These are phyloP conservation scores for Pythium phragmiticola DNA, from an alignment of 352 stramenopile species.

Conservation along the genomic window DNA sequence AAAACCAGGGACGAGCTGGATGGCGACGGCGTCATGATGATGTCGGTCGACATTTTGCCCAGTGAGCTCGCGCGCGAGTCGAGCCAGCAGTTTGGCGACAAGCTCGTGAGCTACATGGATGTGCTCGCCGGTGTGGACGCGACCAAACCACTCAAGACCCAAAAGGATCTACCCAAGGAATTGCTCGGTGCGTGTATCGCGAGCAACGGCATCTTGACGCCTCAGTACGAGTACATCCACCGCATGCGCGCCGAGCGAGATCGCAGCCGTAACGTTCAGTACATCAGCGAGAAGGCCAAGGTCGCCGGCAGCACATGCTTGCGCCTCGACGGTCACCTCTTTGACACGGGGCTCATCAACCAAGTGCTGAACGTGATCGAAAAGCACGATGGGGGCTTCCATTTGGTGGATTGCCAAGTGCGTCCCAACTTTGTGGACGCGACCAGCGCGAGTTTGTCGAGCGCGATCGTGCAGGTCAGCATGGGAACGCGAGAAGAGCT, in stretches of 20 bases:
- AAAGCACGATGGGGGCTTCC: constrained; percentile 81
- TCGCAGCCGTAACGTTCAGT: constrained; percentile 62
- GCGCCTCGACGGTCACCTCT: constrained; percentile 91
- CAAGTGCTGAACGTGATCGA: constrained; percentile 94
- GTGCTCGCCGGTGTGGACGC: constrained; percentile 57
- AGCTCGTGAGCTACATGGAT: constrained; percentile 86
- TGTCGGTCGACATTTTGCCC: constrained; percentile 95
- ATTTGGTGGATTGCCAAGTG: constrained; percentile 91
- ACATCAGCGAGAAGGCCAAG: constrained; percentile 65
- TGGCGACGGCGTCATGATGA: constrained; percentile 88
- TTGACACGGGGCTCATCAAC: constrained; percentile 96
- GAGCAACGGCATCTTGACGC: constrained; percentile 81
- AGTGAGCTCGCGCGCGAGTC: constrained; percentile 94
- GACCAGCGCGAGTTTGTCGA: constrained; percentile 50
- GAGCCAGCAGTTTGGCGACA: constrained; percentile 94
- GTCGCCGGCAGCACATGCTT: constrained; percentile 80
- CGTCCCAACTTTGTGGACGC: constrained; percentile 65
- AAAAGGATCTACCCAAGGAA: constrained; percentile 69
- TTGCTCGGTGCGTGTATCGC: constrained; percentile 90
- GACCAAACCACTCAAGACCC: constrained; percentile 42
- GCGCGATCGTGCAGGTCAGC: constrained; percentile 78
- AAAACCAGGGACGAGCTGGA: constrained; percentile 75
- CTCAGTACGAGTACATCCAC: constrained; percentile 92
- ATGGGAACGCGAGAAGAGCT: constrained; percentile 74
- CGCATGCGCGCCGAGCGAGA: constrained; percentile 85